These are phyloP conservation scores for Jackrogersella minutella DNA, from an alignment of 495 filamentous ascomycete genomes.

Conservation along the genomic window DNA sequence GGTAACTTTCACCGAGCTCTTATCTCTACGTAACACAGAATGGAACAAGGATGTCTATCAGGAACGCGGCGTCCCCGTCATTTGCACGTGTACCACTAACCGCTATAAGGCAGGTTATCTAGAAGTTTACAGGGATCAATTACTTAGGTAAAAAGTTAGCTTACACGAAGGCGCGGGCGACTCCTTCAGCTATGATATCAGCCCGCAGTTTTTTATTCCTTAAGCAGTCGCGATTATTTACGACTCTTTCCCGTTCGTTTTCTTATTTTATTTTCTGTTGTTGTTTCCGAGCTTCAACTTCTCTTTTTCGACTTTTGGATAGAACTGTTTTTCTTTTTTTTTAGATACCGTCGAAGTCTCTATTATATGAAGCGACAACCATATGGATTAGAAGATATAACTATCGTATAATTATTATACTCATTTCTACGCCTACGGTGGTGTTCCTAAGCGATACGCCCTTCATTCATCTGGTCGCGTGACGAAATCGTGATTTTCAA, in stretches of 20 bases:
- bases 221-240: slow-evolving; percentile 20
- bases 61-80: slow-evolving; percentile 16
- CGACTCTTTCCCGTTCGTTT: slow-evolving; percentile 8
- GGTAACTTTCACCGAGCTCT: not conserved
- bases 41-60: slow-evolving; percentile 12
- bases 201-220: slow-evolving; percentile 15
- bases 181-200: slow-evolving; percentile 35
- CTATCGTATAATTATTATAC: not conserved
- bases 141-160: not conserved
- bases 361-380: not conserved
- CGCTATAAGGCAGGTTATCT: slow-evolving; percentile 17
- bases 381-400: slow-evolving; percentile 9
- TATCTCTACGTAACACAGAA: slow-evolving; percentile 24
- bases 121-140: slow-evolving; percentile 14
- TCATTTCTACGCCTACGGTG: not conserved
- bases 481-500: not conserved
- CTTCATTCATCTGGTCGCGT: slow-evolving; percentile 8
- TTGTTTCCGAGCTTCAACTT: not conserved
- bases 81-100: slow-evolving; percentile 27
- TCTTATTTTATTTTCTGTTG: not conserved
- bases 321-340: not conserved
- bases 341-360: too few relatives aligned
- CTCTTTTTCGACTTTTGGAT: not conserved
- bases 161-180: slow-evolving; percentile 7
- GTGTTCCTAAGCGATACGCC: not conserved